Evolutionary conservation across 139 green algal genomes (phyloP).

Genomic region (Chlorella sp.): DNA sequence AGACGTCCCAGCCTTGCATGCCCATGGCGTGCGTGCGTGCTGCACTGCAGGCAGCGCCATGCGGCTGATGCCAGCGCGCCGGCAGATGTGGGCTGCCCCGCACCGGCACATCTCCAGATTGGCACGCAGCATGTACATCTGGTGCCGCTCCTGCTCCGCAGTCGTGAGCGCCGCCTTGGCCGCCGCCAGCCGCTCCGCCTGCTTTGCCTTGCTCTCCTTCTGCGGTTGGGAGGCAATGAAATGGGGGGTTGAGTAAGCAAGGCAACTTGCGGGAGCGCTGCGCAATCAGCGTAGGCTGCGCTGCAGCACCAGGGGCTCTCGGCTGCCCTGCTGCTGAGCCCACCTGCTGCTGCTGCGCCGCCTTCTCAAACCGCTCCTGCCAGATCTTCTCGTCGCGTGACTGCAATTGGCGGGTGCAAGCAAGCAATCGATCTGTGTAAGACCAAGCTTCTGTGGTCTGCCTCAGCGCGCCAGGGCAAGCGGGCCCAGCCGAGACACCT

Average conservation of each 20-base stretch:
- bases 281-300: too few relatives aligned
- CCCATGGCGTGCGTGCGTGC: neutral
- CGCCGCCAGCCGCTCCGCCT: neutral
- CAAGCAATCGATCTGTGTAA: too few relatives aligned
- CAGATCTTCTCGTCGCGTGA: constrained; percentile 43
- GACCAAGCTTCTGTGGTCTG: too few relatives aligned
- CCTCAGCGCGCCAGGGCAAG: too few relatives aligned
- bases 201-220: constrained; percentile 18
- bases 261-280: too few relatives aligned
- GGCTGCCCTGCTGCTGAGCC: too few relatives aligned
- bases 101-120: constrained; percentile 62
- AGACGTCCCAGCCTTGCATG: neutral
- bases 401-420: too few relatives aligned
- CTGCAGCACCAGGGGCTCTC: too few relatives aligned
- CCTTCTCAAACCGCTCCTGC: constrained; percentile 8
- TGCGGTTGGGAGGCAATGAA: neutral
- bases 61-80: too few relatives aligned
- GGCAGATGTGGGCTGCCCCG: neutral
- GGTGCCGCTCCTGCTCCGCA: constrained; percentile 33
- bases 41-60: too few relatives aligned
- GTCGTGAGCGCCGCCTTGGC: constrained; percentile 35
- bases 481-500: too few relatives aligned
- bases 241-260: neutral
- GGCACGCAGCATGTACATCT: constrained; percentile 35
- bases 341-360: neutral